Base-by-base conservation (phyloP, 1,284 basidiomycete genomes). In the Cryptococcus sp. region DNA sequence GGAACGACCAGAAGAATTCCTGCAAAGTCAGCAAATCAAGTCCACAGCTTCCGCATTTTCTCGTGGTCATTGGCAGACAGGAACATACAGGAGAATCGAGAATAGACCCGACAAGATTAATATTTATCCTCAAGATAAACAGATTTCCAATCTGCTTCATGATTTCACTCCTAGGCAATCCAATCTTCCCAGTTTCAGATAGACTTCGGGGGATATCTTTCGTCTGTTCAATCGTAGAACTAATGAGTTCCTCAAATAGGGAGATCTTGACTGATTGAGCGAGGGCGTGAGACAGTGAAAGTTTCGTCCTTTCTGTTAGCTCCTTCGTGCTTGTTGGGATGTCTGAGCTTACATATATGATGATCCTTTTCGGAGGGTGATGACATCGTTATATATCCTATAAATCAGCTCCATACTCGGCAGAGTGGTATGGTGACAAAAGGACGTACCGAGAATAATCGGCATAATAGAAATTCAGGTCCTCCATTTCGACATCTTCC, bases 341-440 rank as follows among this genome's bases (percentile, higher is more conserved):
- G 28, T 5, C 28, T 28, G 28, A 28, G 28, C 86, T 64, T 65
- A 91, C 92, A 98, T 96, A 73, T 94, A 96, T 56, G 90, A 87
- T 10, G 91, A 96, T 19, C 93, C 92, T 70, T 88, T 88, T 47
- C 92, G 85, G 28, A 98, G 79, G 1, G 93, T 96, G 59, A 98
- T 97, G 44, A 98, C 93, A 74, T 98, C 93, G 78, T 98, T 97
- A 76, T 94, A 98, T 70, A 97, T 97, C 62, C 91, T 91, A 61
- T 7, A 58, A 4, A 18, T 31, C 46, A 41, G 25, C 13, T 52
- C 10, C n/a, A 7, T 23, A 36, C 31, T 14, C 36, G 22, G n/a
- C n/a, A n/a, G 24, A 39, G 39, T 28, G 24, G 24, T 24, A 25
- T 36, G n/a, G 18, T 7, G 7, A 32, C 11, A 4, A 16, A n/a